These are phyloP conservation scores for Kluyveromyces nonfermentans DNA, from an alignment of 805 yeast species.

Conservation along the genomic window DNA sequence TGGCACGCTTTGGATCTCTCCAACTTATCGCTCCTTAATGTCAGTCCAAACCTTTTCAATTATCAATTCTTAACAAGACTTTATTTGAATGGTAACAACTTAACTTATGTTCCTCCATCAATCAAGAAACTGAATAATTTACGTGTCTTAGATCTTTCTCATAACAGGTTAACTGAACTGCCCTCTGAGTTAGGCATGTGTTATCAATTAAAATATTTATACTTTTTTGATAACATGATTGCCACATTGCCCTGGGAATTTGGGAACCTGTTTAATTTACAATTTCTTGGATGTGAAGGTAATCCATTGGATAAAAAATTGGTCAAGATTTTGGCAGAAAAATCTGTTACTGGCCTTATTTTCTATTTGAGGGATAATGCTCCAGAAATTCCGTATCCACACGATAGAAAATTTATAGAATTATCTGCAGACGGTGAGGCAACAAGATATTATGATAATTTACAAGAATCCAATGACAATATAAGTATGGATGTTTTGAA, in stretches of 20 bases:
- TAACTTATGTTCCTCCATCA: conserved; percentile 55
- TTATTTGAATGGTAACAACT: conserved; percentile 77
- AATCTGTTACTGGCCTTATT: conserved; percentile 78
- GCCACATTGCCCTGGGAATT: conserved; percentile 70
- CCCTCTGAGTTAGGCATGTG: conserved; percentile 82
- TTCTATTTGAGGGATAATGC: conserved; percentile 74
- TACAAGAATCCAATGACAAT: conserved; percentile 25
- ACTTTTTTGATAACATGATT: conserved; percentile 80
- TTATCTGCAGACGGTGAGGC: conserved; percentile 69
- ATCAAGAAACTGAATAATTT: conserved; percentile 62
- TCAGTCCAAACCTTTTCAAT: conserved; percentile 67
- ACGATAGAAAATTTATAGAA: conserved; percentile 75
- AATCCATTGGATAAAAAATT: conserved; percentile 65
- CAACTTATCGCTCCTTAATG: conserved; percentile 70
- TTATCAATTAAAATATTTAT: conserved; percentile 68
- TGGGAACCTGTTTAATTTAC: conserved; percentile 75
- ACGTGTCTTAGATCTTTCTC: conserved; percentile 77
- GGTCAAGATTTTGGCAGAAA: conserved; percentile 61
- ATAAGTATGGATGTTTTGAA: conserved; percentile 19
- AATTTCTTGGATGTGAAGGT: conserved; percentile 88
- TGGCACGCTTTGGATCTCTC: conserved; percentile 93
- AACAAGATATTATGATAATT: conserved; percentile 20
- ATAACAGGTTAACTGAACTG: conserved; percentile 58
- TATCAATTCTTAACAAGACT: conserved; percentile 80
- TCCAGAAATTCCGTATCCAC: conserved; percentile 55